These are phyloP conservation scores for Aspergillus flavus DNA, from an alignment of 2,329 filamentous ascomycete genomes.

Conservation along the genomic window DNA sequence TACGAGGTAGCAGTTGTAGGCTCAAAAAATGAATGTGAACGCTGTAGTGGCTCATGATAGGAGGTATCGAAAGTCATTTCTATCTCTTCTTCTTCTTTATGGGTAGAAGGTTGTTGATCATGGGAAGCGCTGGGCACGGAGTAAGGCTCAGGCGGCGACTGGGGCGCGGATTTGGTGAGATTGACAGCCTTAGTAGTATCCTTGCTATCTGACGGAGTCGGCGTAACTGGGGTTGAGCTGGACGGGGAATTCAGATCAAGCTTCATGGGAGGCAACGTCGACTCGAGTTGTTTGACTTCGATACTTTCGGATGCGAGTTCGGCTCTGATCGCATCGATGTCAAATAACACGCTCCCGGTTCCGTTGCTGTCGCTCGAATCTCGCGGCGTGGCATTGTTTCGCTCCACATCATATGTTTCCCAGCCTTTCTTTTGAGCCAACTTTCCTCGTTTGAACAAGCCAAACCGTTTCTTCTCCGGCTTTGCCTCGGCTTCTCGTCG, in stretches of 20 bases:
- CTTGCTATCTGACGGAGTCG: conserved; percentile 34
- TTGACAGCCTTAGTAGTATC: conserved; percentile 39
- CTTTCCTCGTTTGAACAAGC: conserved; percentile 79
- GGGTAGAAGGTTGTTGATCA: conserved; percentile 13
- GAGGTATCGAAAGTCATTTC: conserved; percentile 74
- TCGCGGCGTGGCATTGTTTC: conserved; percentile 32
- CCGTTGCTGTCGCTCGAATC: conserved; percentile 30
- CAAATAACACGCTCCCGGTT: conserved; percentile 72
- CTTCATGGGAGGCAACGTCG: conserved; percentile 88
- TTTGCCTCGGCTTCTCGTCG: conserved; percentile 82
- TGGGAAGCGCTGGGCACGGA: conserved; percentile 15
- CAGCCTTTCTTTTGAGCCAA: conserved; percentile 78
- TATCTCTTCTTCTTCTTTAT: conserved; percentile 44
- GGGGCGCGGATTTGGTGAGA: conserved; percentile 14
- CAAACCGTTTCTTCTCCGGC: conserved; percentile 70
- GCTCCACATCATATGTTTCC: conserved; percentile 84
- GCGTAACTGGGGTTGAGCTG: conserved; percentile 19
- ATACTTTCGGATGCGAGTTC: conserved; percentile 74
- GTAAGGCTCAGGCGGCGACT: conserved; percentile 22
- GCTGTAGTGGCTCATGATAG: conserved; percentile 49
- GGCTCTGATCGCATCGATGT: conserved; percentile 89
- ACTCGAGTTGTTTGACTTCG: conserved; percentile 78
- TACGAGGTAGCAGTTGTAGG: conserved; percentile 9
- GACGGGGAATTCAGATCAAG: conserved; percentile 57
- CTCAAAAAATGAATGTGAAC: conserved; percentile 22